Conservation (phyloP, 2,329 filamentous ascomycete species). For the Epichloe glyceriae region DNA sequence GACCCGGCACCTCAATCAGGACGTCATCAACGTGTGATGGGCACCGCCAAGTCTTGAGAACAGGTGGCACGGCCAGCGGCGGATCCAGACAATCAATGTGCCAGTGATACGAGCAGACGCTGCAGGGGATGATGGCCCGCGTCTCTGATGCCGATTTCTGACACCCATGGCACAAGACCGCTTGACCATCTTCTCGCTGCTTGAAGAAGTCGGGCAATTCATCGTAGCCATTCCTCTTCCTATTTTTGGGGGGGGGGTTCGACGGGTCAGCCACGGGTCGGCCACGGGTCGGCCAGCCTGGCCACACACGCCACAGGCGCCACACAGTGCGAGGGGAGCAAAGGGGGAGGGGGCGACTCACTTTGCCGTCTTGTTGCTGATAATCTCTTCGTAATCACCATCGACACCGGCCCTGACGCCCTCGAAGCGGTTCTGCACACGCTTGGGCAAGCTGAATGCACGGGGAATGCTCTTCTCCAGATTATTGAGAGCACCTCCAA, state of each 20-base stretch:
- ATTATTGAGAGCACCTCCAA: constrained; percentile 46
- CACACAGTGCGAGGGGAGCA: neutral
- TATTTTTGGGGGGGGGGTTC: constrained; percentile 11
- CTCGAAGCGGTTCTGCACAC: constrained; percentile 64
- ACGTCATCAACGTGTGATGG: constrained; percentile 75
- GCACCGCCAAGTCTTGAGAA: constrained; percentile 72
- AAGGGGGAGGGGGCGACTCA: constrained; percentile 27
- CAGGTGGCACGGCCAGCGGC: constrained; percentile 66
- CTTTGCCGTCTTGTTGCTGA: constrained; percentile 47
- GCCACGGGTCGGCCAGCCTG: neutral
- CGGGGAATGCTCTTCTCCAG: constrained; percentile 58
- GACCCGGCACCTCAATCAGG: constrained; percentile 43
- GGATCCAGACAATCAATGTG: constrained; percentile 88
- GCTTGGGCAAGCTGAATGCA: constrained; percentile 58
- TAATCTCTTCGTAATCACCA: constrained; percentile 67
- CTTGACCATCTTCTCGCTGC: constrained; percentile 60
- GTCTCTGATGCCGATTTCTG: constrained; percentile 45
- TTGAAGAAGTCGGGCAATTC: constrained; percentile 55
- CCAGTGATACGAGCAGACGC: constrained; percentile 70
- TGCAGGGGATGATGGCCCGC: constrained; percentile 74
- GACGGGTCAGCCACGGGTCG: neutral
- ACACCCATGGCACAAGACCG: constrained; percentile 68
- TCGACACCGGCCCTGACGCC: constrained; percentile 64
- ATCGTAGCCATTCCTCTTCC: constrained; percentile 43
- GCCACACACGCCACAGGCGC: too few species aligned